Percentiles rank a stretch among this genome's conserved stretches.
phyloP scores from a whole-genome alignment of 1,284 basidiomycete species.

The Serendipita sp. region DNA sequence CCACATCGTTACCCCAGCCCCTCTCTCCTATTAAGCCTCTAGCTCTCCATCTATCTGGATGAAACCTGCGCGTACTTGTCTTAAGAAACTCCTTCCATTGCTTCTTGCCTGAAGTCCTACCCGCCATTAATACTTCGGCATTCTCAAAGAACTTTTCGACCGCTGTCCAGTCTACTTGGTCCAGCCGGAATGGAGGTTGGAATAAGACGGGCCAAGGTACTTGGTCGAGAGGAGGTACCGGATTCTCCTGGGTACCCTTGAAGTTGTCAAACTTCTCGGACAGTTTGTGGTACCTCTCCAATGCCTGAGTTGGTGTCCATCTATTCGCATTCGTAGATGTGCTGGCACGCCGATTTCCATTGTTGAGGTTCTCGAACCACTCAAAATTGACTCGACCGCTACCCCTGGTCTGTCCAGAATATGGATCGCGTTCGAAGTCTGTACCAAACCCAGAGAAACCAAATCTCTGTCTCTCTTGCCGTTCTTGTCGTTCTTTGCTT shows the following conservation, averaged over 20 bases:
- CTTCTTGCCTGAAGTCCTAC: not conserved
- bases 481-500: not conserved
- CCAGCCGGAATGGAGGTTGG: not conserved
- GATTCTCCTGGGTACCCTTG: not conserved
- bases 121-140: not conserved
- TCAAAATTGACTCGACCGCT: not conserved
- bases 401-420: too few species aligned
- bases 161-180: not conserved
- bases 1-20: not conserved
- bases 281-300: not conserved
- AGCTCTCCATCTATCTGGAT: conserved; percentile 1
- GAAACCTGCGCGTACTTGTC: not conserved
- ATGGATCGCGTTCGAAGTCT: too few species aligned
- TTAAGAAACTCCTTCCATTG: conserved; percentile 3
- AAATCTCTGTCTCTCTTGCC: too few species aligned
- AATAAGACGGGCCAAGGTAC: not conserved
- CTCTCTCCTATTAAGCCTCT: not conserved
- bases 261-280: not conserved
- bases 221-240: not conserved
- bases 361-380: not conserved
- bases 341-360: not conserved
- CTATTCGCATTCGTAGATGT: not conserved
- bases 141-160: conserved; percentile 5
- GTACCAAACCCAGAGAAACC: too few species aligned
- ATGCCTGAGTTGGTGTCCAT: not conserved